Evolutionary conservation across 495 filamentous ascomycete genomes (phyloP).

Genomic region (Talaromyces nanjingensis): DNA sequence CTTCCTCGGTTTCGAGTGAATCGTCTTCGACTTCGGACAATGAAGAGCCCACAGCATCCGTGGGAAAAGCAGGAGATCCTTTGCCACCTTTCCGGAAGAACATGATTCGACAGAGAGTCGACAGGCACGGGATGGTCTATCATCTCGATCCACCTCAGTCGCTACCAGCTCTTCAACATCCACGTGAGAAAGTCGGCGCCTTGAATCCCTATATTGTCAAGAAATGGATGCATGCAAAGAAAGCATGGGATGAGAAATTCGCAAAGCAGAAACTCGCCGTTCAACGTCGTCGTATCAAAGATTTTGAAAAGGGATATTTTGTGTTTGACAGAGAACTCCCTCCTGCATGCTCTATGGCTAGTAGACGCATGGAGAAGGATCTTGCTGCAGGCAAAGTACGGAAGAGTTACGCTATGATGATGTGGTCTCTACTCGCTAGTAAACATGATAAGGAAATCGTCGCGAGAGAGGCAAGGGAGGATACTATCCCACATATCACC

Average conservation of each 20-base stretch:
- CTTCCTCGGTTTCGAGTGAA: slow-evolving; percentile 61
- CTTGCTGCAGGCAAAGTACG: slow-evolving; percentile 44
- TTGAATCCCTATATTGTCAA: slow-evolving; percentile 72
- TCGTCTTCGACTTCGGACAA: slow-evolving; percentile 43
- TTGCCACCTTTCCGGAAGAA: slow-evolving; percentile 70
- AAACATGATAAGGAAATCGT: slow-evolving; percentile 78
- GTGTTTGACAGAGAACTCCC: slow-evolving; percentile 67
- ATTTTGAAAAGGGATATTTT: slow-evolving; percentile 62
- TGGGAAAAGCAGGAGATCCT: slow-evolving; percentile 78
- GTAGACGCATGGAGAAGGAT: slow-evolving; percentile 48
- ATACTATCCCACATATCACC: background rate
- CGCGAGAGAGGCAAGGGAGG: slow-evolving; percentile 35
- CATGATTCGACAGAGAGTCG: slow-evolving; percentile 86
- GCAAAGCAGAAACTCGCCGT: slow-evolving; percentile 57
- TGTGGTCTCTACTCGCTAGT: slow-evolving; percentile 82
- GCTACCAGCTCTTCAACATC: slow-evolving; percentile 55
- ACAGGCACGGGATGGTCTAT: slow-evolving; percentile 64
- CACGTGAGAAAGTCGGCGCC: slow-evolving; percentile 59
- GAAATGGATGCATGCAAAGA: slow-evolving; percentile 73
- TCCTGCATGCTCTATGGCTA: slow-evolving; percentile 75
- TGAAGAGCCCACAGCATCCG: slow-evolving; percentile 26
- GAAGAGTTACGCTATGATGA: slow-evolving; percentile 65
- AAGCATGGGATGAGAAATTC: slow-evolving; percentile 64
- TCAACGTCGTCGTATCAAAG: slow-evolving; percentile 61
- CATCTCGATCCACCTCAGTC: slow-evolving; percentile 54